These are phyloP conservation scores for Aurantiochytrium sp. DNA, from an alignment of 108 stramenopile genomes.

Conservation along the genomic window DNA sequence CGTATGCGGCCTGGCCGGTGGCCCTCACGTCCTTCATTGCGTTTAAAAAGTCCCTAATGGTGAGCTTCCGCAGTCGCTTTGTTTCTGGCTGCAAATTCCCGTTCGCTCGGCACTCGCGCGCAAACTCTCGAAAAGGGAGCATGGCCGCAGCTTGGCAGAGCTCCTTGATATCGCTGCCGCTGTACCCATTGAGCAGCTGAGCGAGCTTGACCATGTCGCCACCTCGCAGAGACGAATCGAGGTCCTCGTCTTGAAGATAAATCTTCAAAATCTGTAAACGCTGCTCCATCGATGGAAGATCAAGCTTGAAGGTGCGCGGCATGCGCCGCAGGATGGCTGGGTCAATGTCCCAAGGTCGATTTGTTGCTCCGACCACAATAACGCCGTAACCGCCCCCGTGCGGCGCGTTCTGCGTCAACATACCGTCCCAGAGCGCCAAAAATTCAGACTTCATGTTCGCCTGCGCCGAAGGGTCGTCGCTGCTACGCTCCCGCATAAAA, in stretches of 20 bases:
- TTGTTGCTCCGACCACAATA: slow-evolving; percentile 87
- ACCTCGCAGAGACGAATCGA: not conserved
- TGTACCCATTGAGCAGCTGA: slow-evolving; percentile 62
- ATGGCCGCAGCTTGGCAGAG: slow-evolving; percentile 80
- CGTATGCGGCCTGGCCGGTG: slow-evolving; percentile 21
- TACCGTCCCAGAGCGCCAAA: slow-evolving; percentile 90
- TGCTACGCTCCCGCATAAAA: slow-evolving; percentile 62
- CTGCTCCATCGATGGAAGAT: slow-evolving; percentile 57
- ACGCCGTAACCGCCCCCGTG: slow-evolving; percentile 39
- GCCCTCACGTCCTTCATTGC: slow-evolving; percentile 24
- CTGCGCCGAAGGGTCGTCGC: slow-evolving; percentile 59
- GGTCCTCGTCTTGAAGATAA: slow-evolving; percentile 57
- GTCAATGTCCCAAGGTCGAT: slow-evolving; percentile 84
- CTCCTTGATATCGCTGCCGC: slow-evolving; percentile 90
- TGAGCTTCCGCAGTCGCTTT: not conserved
- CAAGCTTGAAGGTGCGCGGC: slow-evolving; percentile 74
- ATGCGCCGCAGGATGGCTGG: slow-evolving; percentile 84
- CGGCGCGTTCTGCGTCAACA: slow-evolving; percentile 39
- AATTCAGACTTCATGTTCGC: slow-evolving; percentile 81
- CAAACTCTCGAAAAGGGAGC: slow-evolving; percentile 67
- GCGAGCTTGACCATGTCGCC: slow-evolving; percentile 57
- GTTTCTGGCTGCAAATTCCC: not conserved
- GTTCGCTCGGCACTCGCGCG: slow-evolving; percentile 54
- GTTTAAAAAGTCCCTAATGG: slow-evolving; percentile 7
- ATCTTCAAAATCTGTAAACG: slow-evolving; percentile 69